phyloP scores from a whole-genome alignment of 78 protist genomes.

The Polysphondylium violaceum region DNA sequence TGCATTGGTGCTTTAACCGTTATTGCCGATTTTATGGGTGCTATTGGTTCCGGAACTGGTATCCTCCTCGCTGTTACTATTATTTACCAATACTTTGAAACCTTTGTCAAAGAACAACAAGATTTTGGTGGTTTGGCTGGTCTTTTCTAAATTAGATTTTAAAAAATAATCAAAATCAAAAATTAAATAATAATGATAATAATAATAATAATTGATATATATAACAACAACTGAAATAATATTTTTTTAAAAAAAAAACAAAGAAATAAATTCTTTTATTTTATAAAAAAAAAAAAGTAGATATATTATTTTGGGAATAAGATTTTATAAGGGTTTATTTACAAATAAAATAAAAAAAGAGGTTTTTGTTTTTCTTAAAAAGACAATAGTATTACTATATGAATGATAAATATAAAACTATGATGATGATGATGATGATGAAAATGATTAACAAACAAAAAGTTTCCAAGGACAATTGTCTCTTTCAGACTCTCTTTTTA shows the following conservation, averaged over 20 bases:
- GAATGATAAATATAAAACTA: neutral
- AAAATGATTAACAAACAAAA: neutral
- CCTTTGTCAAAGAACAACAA: slow-evolving; percentile 95
- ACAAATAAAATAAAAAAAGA: neutral
- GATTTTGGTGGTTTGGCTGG: slow-evolving; percentile 72
- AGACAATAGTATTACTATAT: neutral
- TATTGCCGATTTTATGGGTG: slow-evolving; percentile 97
- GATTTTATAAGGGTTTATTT: too few species aligned
- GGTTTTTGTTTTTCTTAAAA: too few species aligned
- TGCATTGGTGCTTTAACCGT: slow-evolving; percentile 99
- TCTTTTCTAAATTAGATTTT: slow-evolving; percentile 64
- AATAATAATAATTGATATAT: neutral
- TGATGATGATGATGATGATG: neutral
- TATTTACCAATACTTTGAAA: slow-evolving; percentile 98
- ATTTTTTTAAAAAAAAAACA: neutral
- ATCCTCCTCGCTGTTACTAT: slow-evolving; percentile 99
- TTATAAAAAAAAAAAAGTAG: neutral
- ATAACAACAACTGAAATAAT: neutral
- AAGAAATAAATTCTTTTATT: neutral
- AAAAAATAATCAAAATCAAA: too few species aligned
- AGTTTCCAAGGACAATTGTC: slow-evolving; percentile 19
- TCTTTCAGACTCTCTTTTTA: slow-evolving; percentile 1
- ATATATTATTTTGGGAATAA: too few species aligned
- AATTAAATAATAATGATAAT: neutral
- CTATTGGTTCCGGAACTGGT: slow-evolving; percentile 99